A percentile compares a stretch with the other conserved stretches of the same genome.
phyloP scores from a whole-genome alignment of 352 stramenopile genomes.

The Globisporangium paddicum region DNA sequence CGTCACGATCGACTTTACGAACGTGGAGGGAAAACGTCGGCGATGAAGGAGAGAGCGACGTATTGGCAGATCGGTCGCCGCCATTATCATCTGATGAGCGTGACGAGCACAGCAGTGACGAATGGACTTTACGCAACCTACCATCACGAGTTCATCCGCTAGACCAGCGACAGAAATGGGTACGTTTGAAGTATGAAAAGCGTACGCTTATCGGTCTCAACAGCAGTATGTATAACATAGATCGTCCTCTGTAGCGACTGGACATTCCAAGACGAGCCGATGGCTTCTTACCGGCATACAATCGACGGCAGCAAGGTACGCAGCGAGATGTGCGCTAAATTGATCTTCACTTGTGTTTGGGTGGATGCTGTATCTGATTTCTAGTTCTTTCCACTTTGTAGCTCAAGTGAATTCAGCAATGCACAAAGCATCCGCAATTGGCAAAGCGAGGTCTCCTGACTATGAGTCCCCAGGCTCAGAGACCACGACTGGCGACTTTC shows the following conservation, averaged over 20 bases:
- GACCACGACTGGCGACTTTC: conserved; percentile 10
- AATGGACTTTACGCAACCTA: background rate
- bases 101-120: background rate
- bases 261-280: background rate
- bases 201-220: too few relatives aligned
- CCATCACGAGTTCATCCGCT: background rate
- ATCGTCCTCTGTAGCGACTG: conserved; percentile 2
- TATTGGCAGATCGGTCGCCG: background rate
- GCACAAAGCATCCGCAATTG: background rate
- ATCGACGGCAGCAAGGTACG: background rate
- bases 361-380: too few relatives aligned
- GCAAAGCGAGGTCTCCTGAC: background rate
- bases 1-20: background rate
- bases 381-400: background rate
- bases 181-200: too few relatives aligned
- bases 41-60: background rate
- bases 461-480: conserved; percentile 1
- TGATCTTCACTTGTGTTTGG: background rate
- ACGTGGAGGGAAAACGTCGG: conserved; percentile 6
- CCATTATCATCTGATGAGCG: background rate
- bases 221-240: background rate
- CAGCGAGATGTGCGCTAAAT: background rate
- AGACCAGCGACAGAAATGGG: background rate
- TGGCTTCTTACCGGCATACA: too few relatives aligned
- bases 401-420: background rate